phyloP scores from a whole-genome alignment of 1,284 basidiomycete genomes.

The Leccinum griseonigrum region DNA sequence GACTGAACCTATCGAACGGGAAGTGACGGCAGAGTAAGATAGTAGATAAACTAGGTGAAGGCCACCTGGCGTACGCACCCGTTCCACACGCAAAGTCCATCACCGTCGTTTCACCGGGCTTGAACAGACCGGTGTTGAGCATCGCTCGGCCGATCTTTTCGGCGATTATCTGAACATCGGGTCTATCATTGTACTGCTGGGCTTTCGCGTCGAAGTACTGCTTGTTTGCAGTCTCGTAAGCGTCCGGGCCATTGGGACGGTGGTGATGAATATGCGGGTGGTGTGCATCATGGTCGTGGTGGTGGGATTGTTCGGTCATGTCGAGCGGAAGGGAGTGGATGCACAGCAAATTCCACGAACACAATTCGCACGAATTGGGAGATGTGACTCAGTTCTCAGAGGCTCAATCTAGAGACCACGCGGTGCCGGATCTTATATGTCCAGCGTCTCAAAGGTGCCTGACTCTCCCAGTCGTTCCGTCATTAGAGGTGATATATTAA shows the following conservation, averaged over 20 bases:
- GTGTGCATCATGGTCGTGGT: neutral
- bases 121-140: constrained; percentile 46
- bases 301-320: neutral
- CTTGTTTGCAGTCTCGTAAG: constrained; percentile 20
- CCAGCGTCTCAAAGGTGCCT: neutral
- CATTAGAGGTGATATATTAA: neutral
- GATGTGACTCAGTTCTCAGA: neutral
- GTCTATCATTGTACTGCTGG: constrained; percentile 28
- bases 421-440: neutral
- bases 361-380: neutral
- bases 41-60: neutral
- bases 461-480: neutral
- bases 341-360: neutral
- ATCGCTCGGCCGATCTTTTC: constrained; percentile 43
- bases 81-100: constrained; percentile 74
- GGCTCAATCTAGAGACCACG: neutral
- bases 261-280: constrained; percentile 1
- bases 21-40: neutral
- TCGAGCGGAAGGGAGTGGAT: neutral
- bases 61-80: constrained; percentile 37
- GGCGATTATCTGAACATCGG: constrained; percentile 24
- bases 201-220: constrained; percentile 25
- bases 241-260: neutral
- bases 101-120: constrained; percentile 52
- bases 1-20: constrained; percentile 46